phyloP scores from a whole-genome alignment of 2,329 filamentous ascomycete genomes.

The Drechslerella coelobrocha region DNA sequence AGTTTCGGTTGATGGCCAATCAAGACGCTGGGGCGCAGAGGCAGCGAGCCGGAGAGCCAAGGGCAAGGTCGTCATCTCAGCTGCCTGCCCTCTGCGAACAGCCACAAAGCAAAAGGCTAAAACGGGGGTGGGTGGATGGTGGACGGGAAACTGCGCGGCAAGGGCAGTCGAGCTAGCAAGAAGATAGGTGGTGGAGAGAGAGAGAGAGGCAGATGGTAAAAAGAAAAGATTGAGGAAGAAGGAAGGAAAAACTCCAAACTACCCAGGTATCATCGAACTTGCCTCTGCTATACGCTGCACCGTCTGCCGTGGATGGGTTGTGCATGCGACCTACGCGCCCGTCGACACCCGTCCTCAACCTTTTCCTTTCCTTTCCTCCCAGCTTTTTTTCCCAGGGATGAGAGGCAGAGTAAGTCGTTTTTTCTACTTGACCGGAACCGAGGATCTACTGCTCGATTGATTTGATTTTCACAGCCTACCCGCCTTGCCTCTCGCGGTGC shows the following conservation, averaged over 20 bases:
- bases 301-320: slow-evolving; percentile 21
- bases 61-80: slow-evolving; percentile 4
- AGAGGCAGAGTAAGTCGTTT: slow-evolving; percentile 19
- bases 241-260: no score
- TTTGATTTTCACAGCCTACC: not conserved
- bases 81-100: slow-evolving; percentile 5
- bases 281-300: no score
- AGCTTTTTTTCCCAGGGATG: slow-evolving; percentile 12
- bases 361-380: slow-evolving; percentile 19
- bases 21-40: slow-evolving; percentile 7
- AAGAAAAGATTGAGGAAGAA: no score
- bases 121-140: slow-evolving; percentile 1
- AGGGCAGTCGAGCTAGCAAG: not conserved
- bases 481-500: not conserved
- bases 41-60: not conserved
- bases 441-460: not conserved
- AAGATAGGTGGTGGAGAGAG: no score
- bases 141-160: slow-evolving; percentile 1
- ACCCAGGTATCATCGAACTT: no score
- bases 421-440: not conserved
- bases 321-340: slow-evolving; percentile 48
- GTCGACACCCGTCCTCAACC: slow-evolving; percentile 6
- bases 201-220: no score
- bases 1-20: not conserved
- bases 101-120: slow-evolving; percentile 12